Evolutionary conservation across 1,284 basidiomycete species (phyloP), one percentile per base, ranked within the genome.

Genomic region (Austroboletus novae-zelandiae): DNA sequence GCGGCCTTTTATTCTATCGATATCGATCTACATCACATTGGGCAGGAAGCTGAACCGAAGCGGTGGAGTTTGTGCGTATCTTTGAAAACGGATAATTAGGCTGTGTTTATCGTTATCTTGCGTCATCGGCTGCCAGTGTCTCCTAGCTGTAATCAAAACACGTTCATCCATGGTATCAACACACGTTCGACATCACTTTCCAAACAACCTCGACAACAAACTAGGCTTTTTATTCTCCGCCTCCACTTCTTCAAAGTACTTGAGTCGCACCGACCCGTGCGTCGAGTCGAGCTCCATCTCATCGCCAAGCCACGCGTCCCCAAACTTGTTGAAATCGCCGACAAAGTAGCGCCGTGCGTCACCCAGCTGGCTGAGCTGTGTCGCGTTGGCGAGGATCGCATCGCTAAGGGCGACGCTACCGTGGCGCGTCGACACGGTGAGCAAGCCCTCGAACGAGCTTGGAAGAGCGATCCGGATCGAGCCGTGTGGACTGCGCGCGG

Each of bases 291-390:
- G 7, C 14, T 47, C 49, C 8, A 65, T 40, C n/a, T 55, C 46
- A 29, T 65, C 59, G 1, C 66, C 62, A 5, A 40, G 17, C 63
- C 62, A 68, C 2, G 27, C 51, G 6, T 10, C 52, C 13, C 43
- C 50, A 17, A 42, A 35, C 25, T 11, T 14, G 10, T 20, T 18
- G 6, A 55, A 49, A 43, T 60, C 48, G 4, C 58, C 58, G 15
- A 60, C 30, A 43, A 61, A 61, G 36, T 51, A 60, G 30, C 51
- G 54, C 41, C 48, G 48, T 18, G 20, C 30, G 13, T 34, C 18
- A 6, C 48, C 50, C 2, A 55, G n/a, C n/a, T 58, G 58, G 32
- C 60, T 57, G 36, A 68, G 47, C 36, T 58, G 56, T 0, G 53
- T 62, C 20, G 44, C 48, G 6, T 54, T 53, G 39, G 29, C 25